Evolutionary conservation across 441 rosid species (phyloP), one percentile per base, ranked within the genome.

Genomic region (Arabidopsis lyrata): DNA sequence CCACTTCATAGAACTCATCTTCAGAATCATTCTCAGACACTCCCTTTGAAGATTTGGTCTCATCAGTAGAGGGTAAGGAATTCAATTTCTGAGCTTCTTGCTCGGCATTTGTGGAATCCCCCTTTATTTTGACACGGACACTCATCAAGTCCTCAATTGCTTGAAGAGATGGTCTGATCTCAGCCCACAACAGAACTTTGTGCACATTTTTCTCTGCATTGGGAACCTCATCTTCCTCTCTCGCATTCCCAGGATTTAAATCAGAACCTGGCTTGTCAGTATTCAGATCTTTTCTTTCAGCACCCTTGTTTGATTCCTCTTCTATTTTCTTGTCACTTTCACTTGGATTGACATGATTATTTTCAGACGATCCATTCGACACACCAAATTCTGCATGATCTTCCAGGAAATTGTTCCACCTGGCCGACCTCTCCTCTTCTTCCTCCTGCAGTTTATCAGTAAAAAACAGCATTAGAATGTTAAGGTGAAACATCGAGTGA

Each of bases 341-440:
- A 77, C 81, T 82, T 49, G 62, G 32, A 35, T 13, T 45, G 27
- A 29, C 63, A 39, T 42, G 73, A 13, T 22, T 34, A 59, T 59
- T 16, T 65, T 44, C 68, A 71, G 44, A 56, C 1, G 15, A 76
- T 47, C 45, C 66, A 8, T 2, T 80, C 80, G 83, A 78, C 50
- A 81, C 73, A 53, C 83, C 75, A 59, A 88, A 81, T 63, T 83
- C 89, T 47, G 83, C 82, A 83, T 87, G 86, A 49, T 72, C 81
- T 76, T 86, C 86, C 85, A 95, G 79, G 86, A 95, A 95, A 80
- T 68, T 85, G 16, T 67, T 84, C 98, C 99, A 95, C 78, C 95
- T 86, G 54, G 87, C 93, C 72, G 99, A 93, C 85, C 99, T 87
- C 86, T 95, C 99, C 82, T 90, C 97, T 83, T 96, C 98, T 84